phyloP scores from a whole-genome alignment of 2,329 filamentous ascomycete species.

The Claviceps digitariae region DNA sequence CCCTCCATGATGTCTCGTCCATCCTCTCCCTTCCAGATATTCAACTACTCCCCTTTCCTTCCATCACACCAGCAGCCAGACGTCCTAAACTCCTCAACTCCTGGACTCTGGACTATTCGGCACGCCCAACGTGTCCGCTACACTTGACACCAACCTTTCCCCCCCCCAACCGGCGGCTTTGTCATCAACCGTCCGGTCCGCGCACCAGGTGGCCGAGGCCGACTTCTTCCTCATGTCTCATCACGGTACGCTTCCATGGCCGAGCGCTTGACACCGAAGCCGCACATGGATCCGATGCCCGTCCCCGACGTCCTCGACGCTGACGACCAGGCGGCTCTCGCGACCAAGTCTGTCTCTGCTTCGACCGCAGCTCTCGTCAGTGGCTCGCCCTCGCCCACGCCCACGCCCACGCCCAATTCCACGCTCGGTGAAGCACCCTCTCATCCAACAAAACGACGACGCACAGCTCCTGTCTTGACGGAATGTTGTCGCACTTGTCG shows the following conservation, averaged over 20 bases:
- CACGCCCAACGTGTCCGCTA: no score
- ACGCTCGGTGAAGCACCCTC: conserved; percentile 7
- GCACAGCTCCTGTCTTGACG: conserved; percentile 13
- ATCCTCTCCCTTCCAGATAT: no score
- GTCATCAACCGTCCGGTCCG: not conserved
- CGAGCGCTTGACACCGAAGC: conserved; percentile 3
- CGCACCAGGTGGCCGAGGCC: not conserved
- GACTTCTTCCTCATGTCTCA: conserved; percentile 7
- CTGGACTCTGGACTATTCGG: not conserved
- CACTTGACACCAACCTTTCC: not conserved
- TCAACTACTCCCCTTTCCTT: no score
- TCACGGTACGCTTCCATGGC: conserved; percentile 1
- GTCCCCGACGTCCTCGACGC: conserved; percentile 4
- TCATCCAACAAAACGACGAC: conserved; percentile 19
- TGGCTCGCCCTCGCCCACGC: not conserved
- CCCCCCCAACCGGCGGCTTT: no score
- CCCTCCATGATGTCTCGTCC: no score
- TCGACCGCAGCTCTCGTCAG: not conserved
- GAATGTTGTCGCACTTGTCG: conserved; percentile 26
- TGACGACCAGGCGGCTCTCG: conserved; percentile 1
- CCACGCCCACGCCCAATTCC: conserved; percentile 1
- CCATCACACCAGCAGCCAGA: no score
- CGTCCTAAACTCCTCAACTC: not conserved
- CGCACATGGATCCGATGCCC: conserved; percentile 8
- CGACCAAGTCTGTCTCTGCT: not conserved